Evolutionary conservation across 345 rosid genomes (phyloP).

Genomic region (Dimocarpus longan): DNA sequence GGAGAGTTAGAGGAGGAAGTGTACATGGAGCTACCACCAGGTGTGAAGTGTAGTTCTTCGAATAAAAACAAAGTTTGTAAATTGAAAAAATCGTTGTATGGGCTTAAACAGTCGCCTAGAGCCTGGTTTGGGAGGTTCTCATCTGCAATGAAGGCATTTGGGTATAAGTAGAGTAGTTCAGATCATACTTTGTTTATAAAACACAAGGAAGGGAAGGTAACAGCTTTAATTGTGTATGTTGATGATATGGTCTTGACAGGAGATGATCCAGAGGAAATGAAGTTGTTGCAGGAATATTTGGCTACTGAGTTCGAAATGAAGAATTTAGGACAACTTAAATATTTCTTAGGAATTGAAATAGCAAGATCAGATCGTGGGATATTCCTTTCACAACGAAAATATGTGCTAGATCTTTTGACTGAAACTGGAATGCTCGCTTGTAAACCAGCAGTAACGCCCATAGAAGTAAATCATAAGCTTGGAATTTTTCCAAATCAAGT

Average conservation of each 20-base stretch:
- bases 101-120: too few relatives aligned
- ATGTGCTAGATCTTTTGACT: not conserved
- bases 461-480: not conserved
- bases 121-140: too few relatives aligned
- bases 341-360: not conserved
- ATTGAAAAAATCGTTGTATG: too few relatives aligned
- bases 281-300: not conserved
- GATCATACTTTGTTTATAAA: not conserved
- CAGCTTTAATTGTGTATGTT: not conserved
- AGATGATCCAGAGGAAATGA: not conserved
- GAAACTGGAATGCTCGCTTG: conserved; percentile 7
- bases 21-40: too few relatives aligned
- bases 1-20: too few relatives aligned
- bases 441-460: not conserved
- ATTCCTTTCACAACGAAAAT: not conserved
- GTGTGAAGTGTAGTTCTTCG: too few relatives aligned
- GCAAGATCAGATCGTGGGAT: not conserved
- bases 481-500: not conserved
- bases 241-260: not conserved
- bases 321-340: not conserved
- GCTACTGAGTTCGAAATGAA: not conserved
- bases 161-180: not conserved
- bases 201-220: not conserved
- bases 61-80: too few relatives aligned
- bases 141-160: not conserved